A percentile compares a stretch with the other conserved stretches of the same genome.
phyloP scores from a whole-genome alignment of 169 alveolate genomes.

The Cryptosporidium canis region DNA sequence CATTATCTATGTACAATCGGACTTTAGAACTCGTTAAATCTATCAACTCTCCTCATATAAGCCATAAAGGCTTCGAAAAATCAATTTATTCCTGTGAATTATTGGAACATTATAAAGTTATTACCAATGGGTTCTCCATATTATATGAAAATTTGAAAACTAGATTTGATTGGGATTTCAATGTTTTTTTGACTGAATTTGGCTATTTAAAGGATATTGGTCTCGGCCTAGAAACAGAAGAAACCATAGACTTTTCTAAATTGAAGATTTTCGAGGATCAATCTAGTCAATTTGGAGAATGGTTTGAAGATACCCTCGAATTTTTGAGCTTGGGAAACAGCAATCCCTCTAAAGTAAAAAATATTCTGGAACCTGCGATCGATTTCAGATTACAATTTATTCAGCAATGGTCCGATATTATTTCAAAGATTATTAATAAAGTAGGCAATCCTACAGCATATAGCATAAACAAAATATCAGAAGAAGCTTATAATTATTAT shows the following conservation, averaged over 20 bases:
- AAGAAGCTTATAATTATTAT: constrained; percentile 9
- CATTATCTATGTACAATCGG: constrained; percentile 52
- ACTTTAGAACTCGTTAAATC: constrained; percentile 23
- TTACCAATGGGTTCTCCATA: constrained; percentile 6
- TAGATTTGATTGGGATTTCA: constrained; percentile 57
- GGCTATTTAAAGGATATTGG: constrained; percentile 20
- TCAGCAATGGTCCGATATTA: constrained; percentile 40
- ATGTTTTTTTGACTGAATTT: constrained; percentile 8
- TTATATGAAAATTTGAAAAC: constrained; percentile 20
- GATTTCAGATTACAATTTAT: constrained; percentile 53
- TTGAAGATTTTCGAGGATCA: background rate
- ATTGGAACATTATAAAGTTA: background rate
- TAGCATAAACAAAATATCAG: constrained; percentile 13
- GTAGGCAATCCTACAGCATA: constrained; percentile 56
- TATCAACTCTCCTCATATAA: background rate
- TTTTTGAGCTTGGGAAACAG: background rate
- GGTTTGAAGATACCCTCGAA: constrained; percentile 35
- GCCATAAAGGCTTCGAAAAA: background rate
- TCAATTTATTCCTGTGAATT: background rate
- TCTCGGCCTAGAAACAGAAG: constrained; percentile 8
- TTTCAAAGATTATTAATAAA: constrained; percentile 5
- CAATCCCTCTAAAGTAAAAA: background rate
- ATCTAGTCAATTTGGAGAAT: constrained; percentile 17
- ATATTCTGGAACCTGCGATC: constrained; percentile 22
- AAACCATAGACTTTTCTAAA: constrained; percentile 11